These are phyloP conservation scores for Monascus purpureus DNA, from an alignment of 495 filamentous ascomycete species.

Conservation along the genomic window DNA sequence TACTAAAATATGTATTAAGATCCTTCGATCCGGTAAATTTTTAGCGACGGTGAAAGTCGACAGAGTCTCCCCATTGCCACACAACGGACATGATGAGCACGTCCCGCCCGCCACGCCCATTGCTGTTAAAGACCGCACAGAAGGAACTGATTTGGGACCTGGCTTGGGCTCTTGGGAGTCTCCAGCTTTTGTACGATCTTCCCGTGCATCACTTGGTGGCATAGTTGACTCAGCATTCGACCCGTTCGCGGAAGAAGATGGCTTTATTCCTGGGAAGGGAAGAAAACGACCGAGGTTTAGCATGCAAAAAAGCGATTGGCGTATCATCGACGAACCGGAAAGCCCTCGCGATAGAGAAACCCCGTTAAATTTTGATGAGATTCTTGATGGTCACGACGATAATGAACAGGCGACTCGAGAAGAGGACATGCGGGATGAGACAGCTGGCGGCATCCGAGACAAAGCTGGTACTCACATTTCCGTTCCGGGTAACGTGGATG, in stretches of 20 bases:
- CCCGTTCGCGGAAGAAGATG: conserved; percentile 60
- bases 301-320: conserved; percentile 53
- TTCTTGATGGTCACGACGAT: conserved; percentile 24
- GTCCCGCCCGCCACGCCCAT: conserved; percentile 16
- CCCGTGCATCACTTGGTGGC: conserved; percentile 44
- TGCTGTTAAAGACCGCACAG: conserved; percentile 2
- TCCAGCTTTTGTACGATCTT: conserved; percentile 60
- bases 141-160: conserved; percentile 1
- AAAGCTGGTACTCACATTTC: conserved; percentile 2
- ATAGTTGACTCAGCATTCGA: conserved; percentile 45
- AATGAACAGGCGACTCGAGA: neutral
- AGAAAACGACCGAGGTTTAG: conserved; percentile 65
- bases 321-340: conserved; percentile 49
- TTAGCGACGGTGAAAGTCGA: conserved; percentile 33
- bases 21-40: conserved; percentile 17
- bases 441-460: neutral
- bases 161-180: conserved; percentile 40
- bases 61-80: conserved; percentile 14
- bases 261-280: conserved; percentile 43
- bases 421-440: neutral
- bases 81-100: conserved; percentile 5
- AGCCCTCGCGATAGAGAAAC: conserved; percentile 43
- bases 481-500: neutral
- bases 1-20: conserved; percentile 9
- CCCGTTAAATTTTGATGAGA: conserved; percentile 15